These are phyloP conservation scores for Aspergillus pseudoglaucus DNA, from an alignment of 2,329 filamentous ascomycete genomes.

Conservation along the genomic window DNA sequence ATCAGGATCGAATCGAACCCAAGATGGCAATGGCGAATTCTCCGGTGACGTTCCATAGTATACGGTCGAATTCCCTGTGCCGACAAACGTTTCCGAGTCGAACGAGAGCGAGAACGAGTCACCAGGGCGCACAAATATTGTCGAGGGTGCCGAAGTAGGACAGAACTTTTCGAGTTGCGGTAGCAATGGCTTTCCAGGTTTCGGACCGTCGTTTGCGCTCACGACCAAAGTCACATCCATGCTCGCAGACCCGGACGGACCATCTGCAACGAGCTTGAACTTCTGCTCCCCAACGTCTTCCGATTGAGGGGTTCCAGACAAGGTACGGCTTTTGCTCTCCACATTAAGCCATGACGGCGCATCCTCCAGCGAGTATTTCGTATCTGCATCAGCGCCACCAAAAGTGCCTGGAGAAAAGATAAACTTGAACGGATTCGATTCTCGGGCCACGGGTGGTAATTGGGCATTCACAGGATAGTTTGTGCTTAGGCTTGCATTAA, in stretches of 20 bases:
- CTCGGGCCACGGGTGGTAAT: slow-evolving; percentile 69
- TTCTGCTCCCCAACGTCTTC: slow-evolving; percentile 52
- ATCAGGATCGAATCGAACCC: slow-evolving; percentile 66
- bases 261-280: slow-evolving; percentile 65
- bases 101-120: slow-evolving; percentile 62
- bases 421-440: slow-evolving; percentile 48
- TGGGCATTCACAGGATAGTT: slow-evolving; percentile 78
- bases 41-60: slow-evolving; percentile 74
- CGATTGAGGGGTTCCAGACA: slow-evolving; percentile 63
- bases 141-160: slow-evolving; percentile 32
- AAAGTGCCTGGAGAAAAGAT: slow-evolving; percentile 58
- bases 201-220: slow-evolving; percentile 42
- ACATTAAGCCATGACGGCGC: slow-evolving; percentile 70
- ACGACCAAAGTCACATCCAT: slow-evolving; percentile 67
- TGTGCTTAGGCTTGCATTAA: slow-evolving; percentile 32
- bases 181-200: slow-evolving; percentile 27
- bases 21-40: slow-evolving; percentile 77
- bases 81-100: slow-evolving; percentile 61
- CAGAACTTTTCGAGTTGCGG: slow-evolving; percentile 31
- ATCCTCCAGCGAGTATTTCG: slow-evolving; percentile 61
- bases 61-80: slow-evolving; percentile 47
- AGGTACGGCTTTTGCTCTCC: slow-evolving; percentile 55
- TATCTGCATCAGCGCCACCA: slow-evolving; percentile 46
- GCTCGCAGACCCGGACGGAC: slow-evolving; percentile 55
- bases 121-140: slow-evolving; percentile 33